Conservation (phyloP, 805 yeast species). For the Lipomyces sp. region DNA sequence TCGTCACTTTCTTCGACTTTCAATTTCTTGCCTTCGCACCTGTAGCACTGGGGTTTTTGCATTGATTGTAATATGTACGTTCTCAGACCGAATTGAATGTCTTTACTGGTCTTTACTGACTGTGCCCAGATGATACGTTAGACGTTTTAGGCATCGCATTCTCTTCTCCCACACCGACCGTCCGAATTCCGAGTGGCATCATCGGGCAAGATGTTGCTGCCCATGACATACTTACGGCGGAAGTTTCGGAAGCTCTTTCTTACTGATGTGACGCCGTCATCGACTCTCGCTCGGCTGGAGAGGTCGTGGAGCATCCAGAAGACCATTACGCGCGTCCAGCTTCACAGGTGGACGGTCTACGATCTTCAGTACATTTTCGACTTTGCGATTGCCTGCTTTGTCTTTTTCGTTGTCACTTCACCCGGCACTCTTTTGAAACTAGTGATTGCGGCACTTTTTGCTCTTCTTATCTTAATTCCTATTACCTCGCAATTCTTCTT, state of each 20-base stretch:
- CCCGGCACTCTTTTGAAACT: conserved; percentile 36
- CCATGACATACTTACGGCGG: conserved; percentile 20
- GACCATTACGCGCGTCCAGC: conserved; percentile 35
- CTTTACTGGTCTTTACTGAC: no score
- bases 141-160: no score
- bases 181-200: no score
- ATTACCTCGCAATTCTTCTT: conserved; percentile 79
- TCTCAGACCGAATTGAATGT: no score
- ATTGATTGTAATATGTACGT: no score
- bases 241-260: conserved; percentile 15
- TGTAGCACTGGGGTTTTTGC: no score
- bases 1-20: no score
- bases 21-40: no score
- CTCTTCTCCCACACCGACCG: no score
- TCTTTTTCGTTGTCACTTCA: conserved; percentile 33
- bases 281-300: conserved; percentile 24
- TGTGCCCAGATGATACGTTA: no score
- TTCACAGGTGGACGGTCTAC: conserved; percentile 37
- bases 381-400: conserved; percentile 52
- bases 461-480: conserved; percentile 59
- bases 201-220: conserved; percentile 11
- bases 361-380: conserved; percentile 54
- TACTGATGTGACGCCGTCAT: conserved; percentile 19
- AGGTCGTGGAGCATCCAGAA: conserved; percentile 23
- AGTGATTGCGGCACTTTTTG: conserved; percentile 44